These are phyloP conservation scores for Ogataea trehaloabstinens DNA, from an alignment of 805 yeast genomes.

Conservation along the genomic window DNA sequence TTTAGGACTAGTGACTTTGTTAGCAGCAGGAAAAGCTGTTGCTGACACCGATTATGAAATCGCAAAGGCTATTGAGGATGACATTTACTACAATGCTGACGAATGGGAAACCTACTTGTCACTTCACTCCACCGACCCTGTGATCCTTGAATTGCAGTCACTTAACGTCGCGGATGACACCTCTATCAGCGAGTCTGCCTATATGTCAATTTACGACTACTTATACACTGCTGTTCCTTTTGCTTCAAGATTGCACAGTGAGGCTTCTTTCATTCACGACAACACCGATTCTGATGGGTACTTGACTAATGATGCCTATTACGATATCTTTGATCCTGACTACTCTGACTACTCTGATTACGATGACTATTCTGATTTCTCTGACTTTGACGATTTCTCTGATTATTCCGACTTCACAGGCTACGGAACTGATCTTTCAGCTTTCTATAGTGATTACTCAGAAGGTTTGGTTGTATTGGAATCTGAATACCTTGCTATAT, in stretches of 20 bases:
- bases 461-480: background rate
- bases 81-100: constrained; percentile 11
- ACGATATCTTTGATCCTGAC: constrained; percentile 10
- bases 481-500: background rate
- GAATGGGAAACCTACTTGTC: constrained; percentile 10
- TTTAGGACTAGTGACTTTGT: background rate
- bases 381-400: background rate
- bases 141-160: constrained; percentile 6
- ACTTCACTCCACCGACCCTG: constrained; percentile 5
- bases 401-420: background rate
- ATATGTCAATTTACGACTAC: constrained; percentile 8
- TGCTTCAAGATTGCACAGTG: constrained; percentile 9
- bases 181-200: constrained; percentile 4
- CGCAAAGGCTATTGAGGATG: constrained; percentile 11
- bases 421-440: background rate
- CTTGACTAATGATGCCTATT: constrained; percentile 6
- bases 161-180: constrained; percentile 4
- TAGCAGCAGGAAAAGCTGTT: background rate
- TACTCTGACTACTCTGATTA: constrained; percentile 1
- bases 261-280: constrained; percentile 13
- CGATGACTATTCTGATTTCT: background rate
- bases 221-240: constrained; percentile 16
- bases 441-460: background rate
- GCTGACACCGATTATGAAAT: constrained; percentile 3
- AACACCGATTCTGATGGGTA: constrained; percentile 10